phyloP scores from a whole-genome alignment of 73 alveolate genomes.

The Urostyla sp. region DNA sequence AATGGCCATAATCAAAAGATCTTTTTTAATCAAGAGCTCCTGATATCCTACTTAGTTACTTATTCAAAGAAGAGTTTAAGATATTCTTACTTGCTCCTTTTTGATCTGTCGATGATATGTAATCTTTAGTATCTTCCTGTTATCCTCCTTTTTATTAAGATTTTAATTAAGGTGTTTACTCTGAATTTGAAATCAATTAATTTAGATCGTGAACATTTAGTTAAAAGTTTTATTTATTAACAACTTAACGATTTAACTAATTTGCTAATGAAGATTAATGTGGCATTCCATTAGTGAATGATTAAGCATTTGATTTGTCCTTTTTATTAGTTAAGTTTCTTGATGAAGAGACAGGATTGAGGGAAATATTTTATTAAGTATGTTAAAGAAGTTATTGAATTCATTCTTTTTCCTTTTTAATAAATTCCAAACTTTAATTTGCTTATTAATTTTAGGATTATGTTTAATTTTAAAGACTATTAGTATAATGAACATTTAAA shows the following conservation, averaged over 20 bases:
- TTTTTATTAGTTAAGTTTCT: conserved; percentile 17
- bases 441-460: neutral
- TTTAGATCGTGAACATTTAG: neutral
- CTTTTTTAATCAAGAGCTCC: conserved; percentile 2
- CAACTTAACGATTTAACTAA: neutral
- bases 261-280: neutral
- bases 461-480: conserved; percentile 13
- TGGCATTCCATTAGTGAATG: neutral
- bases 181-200: conserved; percentile 1
- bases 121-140: neutral
- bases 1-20: conserved; percentile 36
- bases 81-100: conserved; percentile 5
- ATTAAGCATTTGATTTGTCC: neutral
- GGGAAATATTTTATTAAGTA: neutral
- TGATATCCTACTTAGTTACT: conserved; percentile 1
- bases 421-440: neutral
- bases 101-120: neutral
- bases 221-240: neutral
- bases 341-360: conserved; percentile 11
- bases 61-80: neutral
- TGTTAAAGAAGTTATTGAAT: neutral
- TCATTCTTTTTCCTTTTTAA: conserved; percentile 35
- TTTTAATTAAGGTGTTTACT: neutral
- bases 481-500: neutral
- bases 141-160: conserved; percentile 6